Evolutionary conservation across 2,329 filamentous ascomycete species (phyloP), one percentile per base, ranked within the genome.

Genomic region (Dactylellina sp.): DNA sequence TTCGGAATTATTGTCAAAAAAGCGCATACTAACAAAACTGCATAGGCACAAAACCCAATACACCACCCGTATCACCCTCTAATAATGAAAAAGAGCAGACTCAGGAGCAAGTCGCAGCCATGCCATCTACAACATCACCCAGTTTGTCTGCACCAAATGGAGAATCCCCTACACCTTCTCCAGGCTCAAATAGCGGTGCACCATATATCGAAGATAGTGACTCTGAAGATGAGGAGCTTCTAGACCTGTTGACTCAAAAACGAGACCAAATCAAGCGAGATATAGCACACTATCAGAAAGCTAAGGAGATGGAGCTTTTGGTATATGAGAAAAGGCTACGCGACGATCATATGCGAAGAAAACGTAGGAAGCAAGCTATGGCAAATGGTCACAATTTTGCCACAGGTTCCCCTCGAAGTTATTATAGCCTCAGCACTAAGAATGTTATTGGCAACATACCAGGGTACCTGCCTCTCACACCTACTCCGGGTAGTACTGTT

Each of bases 121-220:
- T 57, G 62, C 63, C 44, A 42, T 40, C 55, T 20, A 22, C 53
- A 57, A 53, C 37, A 44, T 46, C 40, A 11, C 18, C 46, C 24
- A 1, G 11, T 16, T 24, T 24, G 35, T 7, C 50, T 9, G 44
- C 37, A n/a, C 24, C 63, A 20, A 66, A 60, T 7, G 61, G 61
- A 14, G 35, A n/a, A 18, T 16, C 68, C 1, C 47, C 40, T 1
- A 14, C 24, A 18, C n/a, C 52, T 24, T 32, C 61, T 24, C 49
- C 56, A 4, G 32, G 50, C 25, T 14, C 53, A 1, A 62, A 28
- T 28, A 52, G 39, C n/a, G 56, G 70, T 16, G 70, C 61, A 14
- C 70, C 70, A 14, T 74, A 74, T 40, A 68, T 70, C 39, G 71
- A 75, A 37, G 71, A 75, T 35, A 68, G 62, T 28, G 71, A 75